Evolutionary conservation across 2,329 filamentous ascomycete species (phyloP), one percentile per base, ranked within the genome.

Genomic region (Penicillium nordicum): DNA sequence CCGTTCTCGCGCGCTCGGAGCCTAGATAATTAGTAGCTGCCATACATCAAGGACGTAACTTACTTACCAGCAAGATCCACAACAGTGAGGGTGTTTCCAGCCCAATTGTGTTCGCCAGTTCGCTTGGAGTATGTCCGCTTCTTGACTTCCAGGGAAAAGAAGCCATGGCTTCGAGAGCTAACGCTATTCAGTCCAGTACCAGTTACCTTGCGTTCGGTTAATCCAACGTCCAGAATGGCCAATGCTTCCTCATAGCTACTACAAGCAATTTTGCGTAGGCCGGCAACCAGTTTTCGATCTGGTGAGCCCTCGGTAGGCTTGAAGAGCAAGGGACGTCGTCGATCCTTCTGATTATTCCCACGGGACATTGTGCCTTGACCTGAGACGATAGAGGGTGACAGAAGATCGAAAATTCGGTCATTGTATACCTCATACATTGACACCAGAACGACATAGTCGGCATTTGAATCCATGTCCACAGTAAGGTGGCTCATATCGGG

Each of bases 341-440:
- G 82, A 57, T 90, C 87, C 65, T 90, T 91, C 2, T 78, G 76
- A 59, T 79, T 79, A n/a, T 79, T 74, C 29, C 74, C 76, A 40
- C 75, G 71, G 11, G 72, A 75, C 60, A 72, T 66, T 11, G 70
- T 69, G n/a, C 71, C 71, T 42, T 72, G 72, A 5, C 72, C 71
- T 9, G 85, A 68, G 12, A 67, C 66, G n/a, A 73, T 68, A 2
- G 76, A 68, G 18, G 81, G 79, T 0, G 88, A 89, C 1, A 99
- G 80, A 0, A 99, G 84, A 68, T 99, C 94, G 72, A 95, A 97
- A 63, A 99, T 97, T 36, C 92, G 87, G 75, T 99, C 93, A 69
- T 99, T 99, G 78, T 99, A 97, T 1, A 99, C 93, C 73, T 99
- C 94, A 74, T 97, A 97, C 92, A 99, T 99, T 52, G 92, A 96